Evolutionary conservation across 2,329 filamentous ascomycete species (phyloP).

Genomic region (Teratosphaeria pseudoeucalypti): DNA sequence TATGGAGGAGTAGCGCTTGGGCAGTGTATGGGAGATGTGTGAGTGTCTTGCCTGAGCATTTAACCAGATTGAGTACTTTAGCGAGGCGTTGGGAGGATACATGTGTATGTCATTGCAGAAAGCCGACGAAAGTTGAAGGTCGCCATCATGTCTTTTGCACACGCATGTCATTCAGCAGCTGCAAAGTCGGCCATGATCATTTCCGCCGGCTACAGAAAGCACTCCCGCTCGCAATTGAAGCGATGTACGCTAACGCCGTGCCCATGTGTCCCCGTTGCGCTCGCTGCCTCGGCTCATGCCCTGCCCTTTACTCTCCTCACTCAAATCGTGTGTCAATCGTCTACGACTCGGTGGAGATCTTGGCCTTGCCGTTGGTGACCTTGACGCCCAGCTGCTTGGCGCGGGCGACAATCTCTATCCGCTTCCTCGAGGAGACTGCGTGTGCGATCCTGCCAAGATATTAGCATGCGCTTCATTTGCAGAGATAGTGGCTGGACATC

Average conservation of each 20-base stretch:
- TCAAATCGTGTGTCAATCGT: neutral
- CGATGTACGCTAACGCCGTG: conserved; percentile 7
- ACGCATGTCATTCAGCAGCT: neutral
- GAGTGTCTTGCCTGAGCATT: neutral
- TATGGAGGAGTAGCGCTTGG: conserved; percentile 20
- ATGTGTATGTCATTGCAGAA: neutral
- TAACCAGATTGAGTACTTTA: neutral
- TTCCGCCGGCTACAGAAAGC: conserved; percentile 11
- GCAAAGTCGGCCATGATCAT: conserved; percentile 1
- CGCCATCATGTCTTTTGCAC: neutral
- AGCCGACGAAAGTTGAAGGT: neutral
- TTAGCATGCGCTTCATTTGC: conserved; percentile 27
- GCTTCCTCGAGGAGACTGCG: conserved; percentile 96
- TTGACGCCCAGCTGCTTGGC: conserved; percentile 98
- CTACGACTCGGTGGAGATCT: conserved; percentile 86
- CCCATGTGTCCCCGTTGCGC: neutral
- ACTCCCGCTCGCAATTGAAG: conserved; percentile 4
- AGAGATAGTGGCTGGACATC: conserved; percentile 31
- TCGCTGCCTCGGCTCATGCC: conserved; percentile 5
- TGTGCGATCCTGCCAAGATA: conserved; percentile 68
- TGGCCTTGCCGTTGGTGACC: conserved; percentile 99
- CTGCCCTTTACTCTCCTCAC: conserved; percentile 2
- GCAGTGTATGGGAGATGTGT: neutral
- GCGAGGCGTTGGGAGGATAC: conserved; percentile 5
- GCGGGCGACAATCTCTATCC: conserved; percentile 92